These are phyloP conservation scores for Gossypium aridum DNA, from an alignment of 441 rosid species.

Conservation along the genomic window DNA sequence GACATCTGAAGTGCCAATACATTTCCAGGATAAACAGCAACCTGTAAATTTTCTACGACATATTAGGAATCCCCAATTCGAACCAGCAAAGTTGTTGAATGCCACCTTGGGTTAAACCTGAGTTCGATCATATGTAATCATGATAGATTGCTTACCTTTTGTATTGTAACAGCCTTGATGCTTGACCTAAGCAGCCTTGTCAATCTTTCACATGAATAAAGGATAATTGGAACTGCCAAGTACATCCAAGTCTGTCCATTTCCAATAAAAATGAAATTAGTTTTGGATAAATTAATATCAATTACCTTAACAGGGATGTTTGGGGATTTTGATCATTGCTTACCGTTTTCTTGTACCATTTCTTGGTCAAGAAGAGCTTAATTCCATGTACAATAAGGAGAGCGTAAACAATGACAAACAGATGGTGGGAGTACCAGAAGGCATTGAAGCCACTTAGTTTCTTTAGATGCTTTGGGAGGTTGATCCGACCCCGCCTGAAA, in stretches of 20 bases:
- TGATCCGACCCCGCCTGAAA: conserved; percentile 45
- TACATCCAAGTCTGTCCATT: conserved; percentile 66
- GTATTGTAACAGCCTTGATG: conserved; percentile 50
- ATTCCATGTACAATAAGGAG: conserved; percentile 48
- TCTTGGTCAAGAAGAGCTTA: conserved; percentile 38
- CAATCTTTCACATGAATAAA: conserved; percentile 47
- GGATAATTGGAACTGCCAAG: conserved; percentile 48
- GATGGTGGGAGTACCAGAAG: conserved; percentile 69
- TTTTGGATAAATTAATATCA: not conserved
- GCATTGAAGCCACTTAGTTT: conserved; percentile 62
- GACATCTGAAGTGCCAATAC: conserved; percentile 69
- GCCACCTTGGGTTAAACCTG: not conserved
- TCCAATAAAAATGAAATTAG: not conserved
- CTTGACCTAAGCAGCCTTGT: conserved; percentile 55
- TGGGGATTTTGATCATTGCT: conserved; percentile 6
- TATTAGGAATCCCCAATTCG: not conserved
- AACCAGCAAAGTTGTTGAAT: not conserved
- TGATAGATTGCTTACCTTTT: conserved; percentile 32
- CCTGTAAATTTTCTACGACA: conserved; percentile 24
- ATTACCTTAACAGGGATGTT: not conserved
- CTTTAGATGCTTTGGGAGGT: conserved; percentile 42
- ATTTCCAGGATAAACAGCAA: conserved; percentile 61
- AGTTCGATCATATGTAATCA: not conserved
- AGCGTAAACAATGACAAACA: conserved; percentile 50
- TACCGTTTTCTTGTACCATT: conserved; percentile 57